Conservation (phyloP, 2,329 filamentous ascomycete species). For the Chaetomium strumarium region DNA sequence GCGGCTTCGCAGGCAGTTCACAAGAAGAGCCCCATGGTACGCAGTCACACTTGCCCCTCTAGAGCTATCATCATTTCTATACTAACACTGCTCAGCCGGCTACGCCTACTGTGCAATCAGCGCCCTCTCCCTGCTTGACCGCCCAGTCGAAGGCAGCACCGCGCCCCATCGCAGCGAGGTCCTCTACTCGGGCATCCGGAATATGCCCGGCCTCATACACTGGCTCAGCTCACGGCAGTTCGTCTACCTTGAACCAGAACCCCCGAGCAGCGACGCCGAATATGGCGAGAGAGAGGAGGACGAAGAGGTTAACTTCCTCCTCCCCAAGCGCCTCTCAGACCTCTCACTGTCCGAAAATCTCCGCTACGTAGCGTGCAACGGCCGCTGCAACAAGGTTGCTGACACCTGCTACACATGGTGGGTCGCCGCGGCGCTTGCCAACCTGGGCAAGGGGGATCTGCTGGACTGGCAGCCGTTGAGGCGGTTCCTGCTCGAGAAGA, state of each 20-base stretch:
- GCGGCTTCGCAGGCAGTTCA: conserved; percentile 72
- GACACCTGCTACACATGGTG: conserved; percentile 98
- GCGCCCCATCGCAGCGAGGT: conserved; percentile 28
- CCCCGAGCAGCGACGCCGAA: conserved; percentile 32
- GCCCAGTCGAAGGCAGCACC: conserved; percentile 39
- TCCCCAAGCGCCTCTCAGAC: conserved; percentile 30
- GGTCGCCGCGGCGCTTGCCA: conserved; percentile 61
- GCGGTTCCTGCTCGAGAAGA: conserved; percentile 77
- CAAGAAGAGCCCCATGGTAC: conserved; percentile 78
- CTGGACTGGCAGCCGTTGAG: conserved; percentile 56
- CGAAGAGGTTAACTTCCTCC: conserved; percentile 28
- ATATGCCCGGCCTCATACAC: conserved; percentile 33
- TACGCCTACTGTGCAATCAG: conserved; percentile 86
- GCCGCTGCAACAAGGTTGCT: conserved; percentile 81
- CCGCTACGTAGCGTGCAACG: conserved; percentile 69
- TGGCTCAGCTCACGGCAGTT: conserved; percentile 59
- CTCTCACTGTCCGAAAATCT: conserved; percentile 29
- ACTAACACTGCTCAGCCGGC: conserved; percentile 52
- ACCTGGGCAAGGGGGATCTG: conserved; percentile 37
- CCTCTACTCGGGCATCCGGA: conserved; percentile 36
- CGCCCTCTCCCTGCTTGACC: conserved; percentile 68
- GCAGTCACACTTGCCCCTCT: conserved; percentile 18
- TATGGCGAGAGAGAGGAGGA: conserved; percentile 39
- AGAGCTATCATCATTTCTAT: background rate
- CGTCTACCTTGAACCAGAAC: conserved; percentile 40